These are phyloP conservation scores for Fusarium piperis DNA, from an alignment of 2,329 filamentous ascomycete genomes.

Conservation along the genomic window DNA sequence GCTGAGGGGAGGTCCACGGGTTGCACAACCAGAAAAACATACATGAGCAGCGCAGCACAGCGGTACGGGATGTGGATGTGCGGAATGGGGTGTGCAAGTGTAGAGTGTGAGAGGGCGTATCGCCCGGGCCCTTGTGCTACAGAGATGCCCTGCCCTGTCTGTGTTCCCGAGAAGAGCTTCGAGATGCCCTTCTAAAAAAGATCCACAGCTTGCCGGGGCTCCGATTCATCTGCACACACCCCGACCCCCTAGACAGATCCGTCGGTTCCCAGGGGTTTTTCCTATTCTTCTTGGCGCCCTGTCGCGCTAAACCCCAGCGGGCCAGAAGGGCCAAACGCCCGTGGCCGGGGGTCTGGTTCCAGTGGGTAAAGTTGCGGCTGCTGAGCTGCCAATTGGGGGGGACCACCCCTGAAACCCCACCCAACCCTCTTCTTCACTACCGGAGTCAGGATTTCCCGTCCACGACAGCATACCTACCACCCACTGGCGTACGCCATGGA, in stretches of 20 bases:
- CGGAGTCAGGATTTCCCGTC: slow-evolving; percentile 24
- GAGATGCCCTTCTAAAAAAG: neutral
- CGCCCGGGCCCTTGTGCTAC: neutral
- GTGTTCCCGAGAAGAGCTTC: neutral
- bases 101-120: neutral
- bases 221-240: neutral
- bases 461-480: slow-evolving; percentile 1
- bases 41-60: neutral
- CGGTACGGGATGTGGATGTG: neutral
- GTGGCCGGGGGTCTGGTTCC: slow-evolving; percentile 5
- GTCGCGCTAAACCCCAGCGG: slow-evolving; percentile 24
- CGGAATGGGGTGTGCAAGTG: neutral
- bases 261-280: neutral
- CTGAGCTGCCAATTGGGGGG: neutral
- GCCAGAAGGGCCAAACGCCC: slow-evolving; percentile 28
- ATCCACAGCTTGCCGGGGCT: neutral
- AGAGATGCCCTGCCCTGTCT: neutral
- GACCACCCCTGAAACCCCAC: slow-evolving; percentile 17
- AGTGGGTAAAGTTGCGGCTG: neutral
- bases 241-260: neutral
- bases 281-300: neutral
- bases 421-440: slow-evolving; percentile 14
- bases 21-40: neutral
- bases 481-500: neutral
- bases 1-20: neutral